phyloP scores from a whole-genome alignment of 164 flowering plant species.

The Vitis vinifera region DNA sequence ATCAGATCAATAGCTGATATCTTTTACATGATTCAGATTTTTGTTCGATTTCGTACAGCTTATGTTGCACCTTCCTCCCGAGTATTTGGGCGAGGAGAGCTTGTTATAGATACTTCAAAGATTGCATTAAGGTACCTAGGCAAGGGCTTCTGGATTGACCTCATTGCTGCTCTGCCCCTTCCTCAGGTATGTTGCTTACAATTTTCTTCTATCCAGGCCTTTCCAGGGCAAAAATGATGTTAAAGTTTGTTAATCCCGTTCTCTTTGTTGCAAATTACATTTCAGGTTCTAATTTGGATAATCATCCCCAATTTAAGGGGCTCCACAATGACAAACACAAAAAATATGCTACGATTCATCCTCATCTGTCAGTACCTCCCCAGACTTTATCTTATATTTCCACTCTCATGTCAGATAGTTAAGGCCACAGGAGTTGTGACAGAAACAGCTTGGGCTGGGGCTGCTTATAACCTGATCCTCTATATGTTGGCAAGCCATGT shows the following conservation, averaged over 20 bases:
- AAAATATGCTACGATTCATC: constrained; percentile 49
- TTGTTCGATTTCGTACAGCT: constrained; percentile 75
- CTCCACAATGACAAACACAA: constrained; percentile 65
- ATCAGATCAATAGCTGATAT: constrained; percentile 68
- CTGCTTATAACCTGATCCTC: constrained; percentile 65
- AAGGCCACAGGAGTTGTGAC: constrained; percentile 66
- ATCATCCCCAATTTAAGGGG: constrained; percentile 62
- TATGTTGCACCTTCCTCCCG: constrained; percentile 92
- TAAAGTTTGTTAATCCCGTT: not conserved
- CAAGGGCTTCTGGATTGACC: constrained; percentile 68
- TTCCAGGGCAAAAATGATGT: not conserved
- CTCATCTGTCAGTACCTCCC: constrained; percentile 60
- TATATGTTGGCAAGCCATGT: constrained; percentile 81
- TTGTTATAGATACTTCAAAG: constrained; percentile 69
- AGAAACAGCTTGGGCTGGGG: constrained; percentile 73
- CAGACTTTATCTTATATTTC: constrained; percentile 52
- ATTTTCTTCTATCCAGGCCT: too few species aligned
- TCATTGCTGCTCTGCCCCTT: constrained; percentile 80
- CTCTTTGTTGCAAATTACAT: constrained; percentile 7
- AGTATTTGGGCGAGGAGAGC: constrained; percentile 96
- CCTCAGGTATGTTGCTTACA: constrained; percentile 67
- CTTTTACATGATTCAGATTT: constrained; percentile 72
- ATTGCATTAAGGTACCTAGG: constrained; percentile 66
- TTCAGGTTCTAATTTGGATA: constrained; percentile 76
- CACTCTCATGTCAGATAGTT: constrained; percentile 51